A percentile compares a stretch with the other conserved stretches of the same genome.
Evolutionary conservation across 1,139 yeast species (phyloP).

Genomic region (Lodderomyces elongisporus): DNA sequence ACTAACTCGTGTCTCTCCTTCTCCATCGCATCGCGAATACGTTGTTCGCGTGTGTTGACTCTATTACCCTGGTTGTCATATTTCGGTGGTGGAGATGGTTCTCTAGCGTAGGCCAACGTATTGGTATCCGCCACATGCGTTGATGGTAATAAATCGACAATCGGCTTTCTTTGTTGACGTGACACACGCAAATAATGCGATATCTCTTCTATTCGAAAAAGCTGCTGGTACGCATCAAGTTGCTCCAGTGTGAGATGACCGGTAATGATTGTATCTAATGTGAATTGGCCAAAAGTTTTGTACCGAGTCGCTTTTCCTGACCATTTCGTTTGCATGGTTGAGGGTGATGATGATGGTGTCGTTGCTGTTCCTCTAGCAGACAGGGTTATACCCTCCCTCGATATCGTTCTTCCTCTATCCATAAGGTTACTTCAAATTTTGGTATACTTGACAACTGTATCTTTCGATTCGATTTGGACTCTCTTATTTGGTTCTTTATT

Average conservation of each 20-base stretch:
- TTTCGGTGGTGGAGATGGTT: conserved; percentile 91
- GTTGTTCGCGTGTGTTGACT: conserved; percentile 72
- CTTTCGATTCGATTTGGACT: too few species aligned
- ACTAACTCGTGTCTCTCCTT: conserved; percentile 76
- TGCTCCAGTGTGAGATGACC: conserved; percentile 79
- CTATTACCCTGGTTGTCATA: conserved; percentile 83
- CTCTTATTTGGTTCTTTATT: too few species aligned
- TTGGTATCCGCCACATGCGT: conserved; percentile 17
- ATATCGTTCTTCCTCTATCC: too few species aligned
- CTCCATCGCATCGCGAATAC: conserved; percentile 60
- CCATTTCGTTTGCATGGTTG: conserved; percentile 32
- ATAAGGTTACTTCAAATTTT: too few species aligned
- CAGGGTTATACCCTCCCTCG: conserved; percentile 2
- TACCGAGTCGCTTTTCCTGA: conserved; percentile 36
- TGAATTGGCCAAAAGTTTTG: conserved; percentile 25
- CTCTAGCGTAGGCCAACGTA: conserved; percentile 37
- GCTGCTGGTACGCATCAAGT: conserved; percentile 70
- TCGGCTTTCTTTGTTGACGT: conserved; percentile 48
- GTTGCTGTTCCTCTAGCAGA: conserved; percentile 6
- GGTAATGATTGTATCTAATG: conserved; percentile 38
- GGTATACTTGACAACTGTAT: too few species aligned
- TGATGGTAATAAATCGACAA: conserved; percentile 35
- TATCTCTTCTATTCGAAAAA: conserved; percentile 77
- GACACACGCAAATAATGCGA: conserved; percentile 39
- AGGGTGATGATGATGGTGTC: neutral